A percentile compares a stretch with the other conserved stretches of the same genome.
These are phyloP conservation scores for Mycena leptocephala DNA, from an alignment of 768 basidiomycete species.

Conservation along the genomic window DNA sequence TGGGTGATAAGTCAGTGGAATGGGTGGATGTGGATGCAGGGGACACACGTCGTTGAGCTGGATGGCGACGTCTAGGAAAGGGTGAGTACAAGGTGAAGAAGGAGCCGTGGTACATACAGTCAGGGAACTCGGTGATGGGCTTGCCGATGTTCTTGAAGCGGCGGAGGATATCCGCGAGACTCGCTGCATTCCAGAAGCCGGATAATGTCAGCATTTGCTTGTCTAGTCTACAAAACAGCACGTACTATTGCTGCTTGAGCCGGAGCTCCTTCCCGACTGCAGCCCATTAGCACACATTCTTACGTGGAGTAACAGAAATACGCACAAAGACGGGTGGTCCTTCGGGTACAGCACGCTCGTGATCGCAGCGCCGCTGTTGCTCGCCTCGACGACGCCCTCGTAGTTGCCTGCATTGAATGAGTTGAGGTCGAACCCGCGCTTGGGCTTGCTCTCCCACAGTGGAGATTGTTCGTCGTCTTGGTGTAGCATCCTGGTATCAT, in stretches of 20 bases:
- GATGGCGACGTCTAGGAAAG: slow-evolving; percentile 81
- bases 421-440: slow-evolving; percentile 93
- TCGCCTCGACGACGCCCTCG: slow-evolving; percentile 89
- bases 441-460: slow-evolving; percentile 91
- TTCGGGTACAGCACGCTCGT: slow-evolving; percentile 97
- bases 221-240: neutral
- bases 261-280: slow-evolving; percentile 90
- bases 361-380: slow-evolving; percentile 93
- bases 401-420: slow-evolving; percentile 98
- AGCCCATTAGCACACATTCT: neutral
- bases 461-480: slow-evolving; percentile 91
- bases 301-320: slow-evolving; percentile 3
- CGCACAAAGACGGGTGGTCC: slow-evolving; percentile 80
- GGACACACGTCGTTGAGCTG: slow-evolving; percentile 91
- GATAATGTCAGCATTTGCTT: too few species aligned
- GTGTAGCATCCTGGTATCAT: slow-evolving; percentile 94
- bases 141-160: slow-evolving; percentile 94
- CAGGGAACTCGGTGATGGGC: slow-evolving; percentile 85
- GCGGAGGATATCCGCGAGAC: slow-evolving; percentile 90
- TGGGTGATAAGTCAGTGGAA: slow-evolving; percentile 47
- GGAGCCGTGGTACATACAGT: slow-evolving; percentile 67
- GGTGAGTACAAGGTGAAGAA: slow-evolving; percentile 7
- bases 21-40: neutral
- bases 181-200: slow-evolving; percentile 92
- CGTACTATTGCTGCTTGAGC: slow-evolving; percentile 93